Percentiles rank a stretch among this genome's conserved stretches.
phyloP scores from a whole-genome alignment of 371 early-diverging fungal genomes.

The Gilbertella persicaria region DNA sequence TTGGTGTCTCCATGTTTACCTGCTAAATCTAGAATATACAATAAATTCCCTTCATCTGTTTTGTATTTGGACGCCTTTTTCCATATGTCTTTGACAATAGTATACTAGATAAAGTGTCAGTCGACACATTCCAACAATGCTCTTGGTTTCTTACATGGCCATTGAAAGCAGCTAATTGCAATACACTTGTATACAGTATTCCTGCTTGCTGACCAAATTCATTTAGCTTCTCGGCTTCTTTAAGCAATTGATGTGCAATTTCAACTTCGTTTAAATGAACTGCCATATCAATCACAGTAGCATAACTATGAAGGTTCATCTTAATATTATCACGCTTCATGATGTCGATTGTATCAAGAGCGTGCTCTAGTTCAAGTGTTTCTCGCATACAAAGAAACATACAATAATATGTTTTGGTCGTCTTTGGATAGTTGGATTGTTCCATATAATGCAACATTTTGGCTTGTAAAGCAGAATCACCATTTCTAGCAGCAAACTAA shows the following conservation, averaged over 20 bases:
- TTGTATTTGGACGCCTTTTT: constrained; percentile 27
- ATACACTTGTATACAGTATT: constrained; percentile 31
- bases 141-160: constrained; percentile 40
- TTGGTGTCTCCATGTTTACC: constrained; percentile 54
- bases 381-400: constrained; percentile 34
- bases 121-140: neutral
- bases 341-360: constrained; percentile 37
- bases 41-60: constrained; percentile 68
- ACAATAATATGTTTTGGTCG: constrained; percentile 19
- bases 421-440: constrained; percentile 9
- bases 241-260: constrained; percentile 39
- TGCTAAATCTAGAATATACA: constrained; percentile 58
- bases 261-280: constrained; percentile 18
- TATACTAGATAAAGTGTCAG: constrained; percentile 32
- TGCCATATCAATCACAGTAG: constrained; percentile 21
- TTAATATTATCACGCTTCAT: constrained; percentile 28
- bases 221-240: constrained; percentile 39
- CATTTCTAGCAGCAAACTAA: constrained; percentile 28
- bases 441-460: constrained; percentile 32
- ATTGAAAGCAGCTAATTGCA: constrained; percentile 49
- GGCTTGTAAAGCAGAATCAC: constrained; percentile 25
- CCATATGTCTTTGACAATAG: constrained; percentile 47
- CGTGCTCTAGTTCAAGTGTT: constrained; percentile 43
- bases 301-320: constrained; percentile 18
- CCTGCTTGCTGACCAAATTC: constrained; percentile 30